These are phyloP conservation scores for Cryptococcus sp. DNA, from an alignment of 1,284 basidiomycete species.

Conservation along the genomic window DNA sequence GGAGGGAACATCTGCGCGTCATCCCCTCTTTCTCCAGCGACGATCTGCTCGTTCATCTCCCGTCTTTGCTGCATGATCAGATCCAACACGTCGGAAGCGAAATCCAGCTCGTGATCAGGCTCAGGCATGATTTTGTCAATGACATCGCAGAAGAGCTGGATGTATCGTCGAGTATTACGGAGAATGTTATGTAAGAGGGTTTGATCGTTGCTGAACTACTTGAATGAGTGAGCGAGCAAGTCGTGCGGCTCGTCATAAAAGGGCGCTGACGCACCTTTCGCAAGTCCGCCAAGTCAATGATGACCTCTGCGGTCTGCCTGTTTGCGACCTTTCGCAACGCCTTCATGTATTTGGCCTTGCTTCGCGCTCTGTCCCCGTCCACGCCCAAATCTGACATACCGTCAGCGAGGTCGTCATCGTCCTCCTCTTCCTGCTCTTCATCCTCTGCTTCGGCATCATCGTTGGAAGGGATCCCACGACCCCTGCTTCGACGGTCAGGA, in stretches of 20 bases:
- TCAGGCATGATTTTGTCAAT: conserved; percentile 84
- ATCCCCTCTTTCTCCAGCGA: conserved; percentile 57
- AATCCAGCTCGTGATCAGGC: conserved; percentile 83
- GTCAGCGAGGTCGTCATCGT: conserved; percentile 66
- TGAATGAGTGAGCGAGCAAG: not conserved
- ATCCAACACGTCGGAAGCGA: conserved; percentile 89
- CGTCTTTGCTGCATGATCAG: conserved; percentile 90
- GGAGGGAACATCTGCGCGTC: conserved; percentile 70
- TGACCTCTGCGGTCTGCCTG: conserved; percentile 56
- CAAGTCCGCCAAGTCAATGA: conserved; percentile 54
- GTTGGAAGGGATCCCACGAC: conserved; percentile 29
- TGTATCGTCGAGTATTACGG: conserved; percentile 86
- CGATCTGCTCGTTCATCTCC: conserved; percentile 77
- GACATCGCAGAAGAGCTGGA: conserved; percentile 84
- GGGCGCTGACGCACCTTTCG: conserved; percentile 33
- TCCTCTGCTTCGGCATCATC: conserved; percentile 57
- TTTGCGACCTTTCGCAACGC: conserved; percentile 92
- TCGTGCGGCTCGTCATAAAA: not conserved
- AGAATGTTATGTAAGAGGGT: conserved; percentile 73
- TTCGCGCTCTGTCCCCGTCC: conserved; percentile 41
- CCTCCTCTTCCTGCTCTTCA: conserved; percentile 68
- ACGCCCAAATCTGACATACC: conserved; percentile 54
- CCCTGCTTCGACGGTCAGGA: conserved; percentile 23
- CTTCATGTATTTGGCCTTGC: conserved; percentile 78
- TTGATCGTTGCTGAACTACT: conserved; percentile 59